These are phyloP conservation scores for Colletotrichum cuscutae DNA, from an alignment of 2,329 filamentous ascomycete genomes.

Conservation along the genomic window DNA sequence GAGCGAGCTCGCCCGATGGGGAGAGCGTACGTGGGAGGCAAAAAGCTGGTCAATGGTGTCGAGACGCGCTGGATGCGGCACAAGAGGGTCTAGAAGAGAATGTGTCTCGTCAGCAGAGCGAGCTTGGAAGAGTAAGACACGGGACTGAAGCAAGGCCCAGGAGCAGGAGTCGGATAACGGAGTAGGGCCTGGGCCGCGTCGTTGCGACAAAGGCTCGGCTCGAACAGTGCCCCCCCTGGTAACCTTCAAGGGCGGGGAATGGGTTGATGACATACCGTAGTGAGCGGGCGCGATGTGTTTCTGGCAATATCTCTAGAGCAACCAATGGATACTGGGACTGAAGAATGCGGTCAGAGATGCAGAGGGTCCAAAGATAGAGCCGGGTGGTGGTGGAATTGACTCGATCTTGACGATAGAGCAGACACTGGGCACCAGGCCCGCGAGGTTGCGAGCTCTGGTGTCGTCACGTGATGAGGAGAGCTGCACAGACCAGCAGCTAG, in stretches of 20 bases:
- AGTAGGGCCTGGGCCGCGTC: conserved; percentile 12
- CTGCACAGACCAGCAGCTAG: conserved; percentile 15
- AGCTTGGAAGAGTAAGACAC: conserved; percentile 1
- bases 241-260: conserved; percentile 25
- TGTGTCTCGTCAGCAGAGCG: conserved; percentile 19
- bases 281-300: conserved; percentile 44
- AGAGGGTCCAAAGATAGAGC: conserved; percentile 36
- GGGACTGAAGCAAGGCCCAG: neutral
- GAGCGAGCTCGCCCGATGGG: neutral
- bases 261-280: conserved; percentile 44
- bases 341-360: conserved; percentile 50
- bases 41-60: conserved; percentile 15
- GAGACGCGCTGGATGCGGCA: conserved; percentile 14
- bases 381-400: conserved; percentile 32
- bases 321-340: conserved; percentile 52
- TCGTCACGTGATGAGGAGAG: conserved; percentile 29
- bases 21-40: conserved; percentile 19
- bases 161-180: conserved; percentile 7
- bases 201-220: conserved; percentile 33
- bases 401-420: conserved; percentile 31
- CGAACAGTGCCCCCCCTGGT: conserved; percentile 13
- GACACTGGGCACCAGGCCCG: conserved; percentile 31
- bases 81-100: conserved; percentile 31
- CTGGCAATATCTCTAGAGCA: conserved; percentile 46
- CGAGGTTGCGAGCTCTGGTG: conserved; percentile 35